phyloP scores from a whole-genome alignment of 78 protist species.

The Planoprotostelium fungivorum region DNA sequence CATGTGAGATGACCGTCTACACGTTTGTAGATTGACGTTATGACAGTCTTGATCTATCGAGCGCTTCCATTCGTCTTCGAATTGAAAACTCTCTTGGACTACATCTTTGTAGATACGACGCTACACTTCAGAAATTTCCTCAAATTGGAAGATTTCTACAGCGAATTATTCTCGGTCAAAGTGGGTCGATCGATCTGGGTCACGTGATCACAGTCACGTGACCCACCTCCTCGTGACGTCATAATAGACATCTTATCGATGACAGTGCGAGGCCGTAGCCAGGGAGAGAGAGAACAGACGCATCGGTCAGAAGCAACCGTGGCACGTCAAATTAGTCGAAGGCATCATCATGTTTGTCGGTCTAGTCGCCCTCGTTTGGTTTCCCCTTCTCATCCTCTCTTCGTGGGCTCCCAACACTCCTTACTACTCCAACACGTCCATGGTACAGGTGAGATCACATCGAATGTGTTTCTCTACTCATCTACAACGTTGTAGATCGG shows the following conservation, averaged over 20 bases:
- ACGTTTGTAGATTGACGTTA: background rate
- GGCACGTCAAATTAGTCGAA: constrained; percentile 24
- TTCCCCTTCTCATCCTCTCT: constrained; percentile 61
- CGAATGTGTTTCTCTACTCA: background rate
- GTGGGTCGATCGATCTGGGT: constrained; percentile 31
- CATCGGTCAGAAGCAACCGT: constrained; percentile 58
- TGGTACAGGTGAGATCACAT: background rate
- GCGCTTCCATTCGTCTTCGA: constrained; percentile 81
- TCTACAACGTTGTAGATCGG: background rate
- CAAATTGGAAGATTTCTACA: constrained; percentile 71
- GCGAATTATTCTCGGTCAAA: constrained; percentile 40
- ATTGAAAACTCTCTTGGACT: constrained; percentile 71
- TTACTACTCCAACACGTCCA: background rate
- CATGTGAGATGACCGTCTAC: background rate
- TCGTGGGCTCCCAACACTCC: constrained; percentile 5
- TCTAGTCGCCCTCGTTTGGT: constrained; percentile 50
- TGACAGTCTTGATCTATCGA: constrained; percentile 22
- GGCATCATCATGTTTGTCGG: constrained; percentile 56
- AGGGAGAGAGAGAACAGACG: constrained; percentile 20
- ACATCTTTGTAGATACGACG: constrained; percentile 72
- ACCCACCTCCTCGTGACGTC: background rate
- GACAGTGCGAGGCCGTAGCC: background rate
- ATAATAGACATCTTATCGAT: background rate
- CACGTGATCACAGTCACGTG: no score
- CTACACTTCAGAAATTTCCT: constrained; percentile 61